phyloP scores from a whole-genome alignment of 73 alveolate genomes.

The Paramecium sexaurelia region DNA sequence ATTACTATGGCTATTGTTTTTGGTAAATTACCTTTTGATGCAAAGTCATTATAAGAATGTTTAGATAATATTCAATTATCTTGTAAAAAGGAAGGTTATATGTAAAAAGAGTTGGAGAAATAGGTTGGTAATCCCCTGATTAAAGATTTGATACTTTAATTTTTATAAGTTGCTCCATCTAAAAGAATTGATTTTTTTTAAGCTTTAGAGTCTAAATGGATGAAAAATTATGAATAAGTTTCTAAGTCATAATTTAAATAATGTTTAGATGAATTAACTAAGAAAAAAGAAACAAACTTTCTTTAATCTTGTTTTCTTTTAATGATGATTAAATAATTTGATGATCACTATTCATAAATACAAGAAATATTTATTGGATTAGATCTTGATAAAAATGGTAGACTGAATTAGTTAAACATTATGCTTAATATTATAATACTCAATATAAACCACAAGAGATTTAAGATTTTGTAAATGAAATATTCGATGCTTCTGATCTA shows the following conservation, averaged over 20 bases:
- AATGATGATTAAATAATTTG: conserved; percentile 23
- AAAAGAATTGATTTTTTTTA: neutral
- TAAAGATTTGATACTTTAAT: neutral
- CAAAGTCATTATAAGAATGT: neutral
- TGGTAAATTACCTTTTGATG: neutral
- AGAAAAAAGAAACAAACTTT: neutral
- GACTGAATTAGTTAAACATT: neutral
- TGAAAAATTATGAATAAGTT: neutral
- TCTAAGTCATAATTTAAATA: neutral
- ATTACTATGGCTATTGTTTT: neutral
- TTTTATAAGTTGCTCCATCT: conserved; percentile 3
- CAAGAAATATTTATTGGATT: neutral
- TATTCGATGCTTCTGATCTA: conserved; percentile 5
- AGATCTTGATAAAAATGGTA: conserved; percentile 18
- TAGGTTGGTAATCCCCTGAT: neutral
- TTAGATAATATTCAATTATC: neutral
- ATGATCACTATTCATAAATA: neutral
- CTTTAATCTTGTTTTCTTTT: neutral
- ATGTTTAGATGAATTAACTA: neutral
- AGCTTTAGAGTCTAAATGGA: neutral
- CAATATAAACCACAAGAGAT: neutral
- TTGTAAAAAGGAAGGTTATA: conserved; percentile 2
- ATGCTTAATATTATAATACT: neutral
- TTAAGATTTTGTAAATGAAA: neutral
- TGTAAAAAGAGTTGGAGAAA: neutral